Base-by-base conservation (phyloP, 2,329 filamentous ascomycete species). In the Claviceps pusilla region DNA sequence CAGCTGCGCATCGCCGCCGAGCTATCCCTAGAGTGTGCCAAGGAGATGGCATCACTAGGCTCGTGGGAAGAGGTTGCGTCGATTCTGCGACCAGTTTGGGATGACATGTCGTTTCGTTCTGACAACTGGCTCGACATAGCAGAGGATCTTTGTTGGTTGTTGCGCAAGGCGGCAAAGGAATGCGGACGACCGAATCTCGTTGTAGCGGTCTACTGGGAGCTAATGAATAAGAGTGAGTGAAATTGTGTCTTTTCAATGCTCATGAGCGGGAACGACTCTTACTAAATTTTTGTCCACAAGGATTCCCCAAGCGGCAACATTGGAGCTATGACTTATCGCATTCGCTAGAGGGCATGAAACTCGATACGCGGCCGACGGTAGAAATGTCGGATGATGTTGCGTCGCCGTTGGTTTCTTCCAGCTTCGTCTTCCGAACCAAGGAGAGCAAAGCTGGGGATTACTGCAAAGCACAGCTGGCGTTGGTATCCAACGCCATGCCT, bases 141-240 rank as follows among this genome's bases (percentile, higher is more conserved):
- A 5, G 80, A 84, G 62, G 78, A 83, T 42, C 66, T 85, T 42
- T 74, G 76, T 50, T 84, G 81, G 79, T 69, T 74, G n/a, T 65
- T 84, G 55, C 73, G 82, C 57, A 71, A 73, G 56, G 81, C 78
- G 11, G 81, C 81, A 4, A 70, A 69, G 3, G 69, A 75, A 57
- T 69, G 71, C 49, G 74, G 74, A 7, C 74, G 78, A 52, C 74
- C 73, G 9, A 76, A 78, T 52, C 68, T 83, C 35, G 72, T 84
- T 9, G 67, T 85, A 41, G 73, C 79, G 33, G 76, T 83, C 51
- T 80, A 84, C 61, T 84, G 83, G 78, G 82, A 85, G 62, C 69
- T 86, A 48, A 70, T 84, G 64, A 73, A 79, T 55, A 75, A 67
- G 48, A 72, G 80, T 82, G 68, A 64, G 78, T 71, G 10, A 7